These are phyloP conservation scores for Rosellinia necatrix DNA, from an alignment of 2,329 filamentous ascomycete genomes.

Conservation along the genomic window DNA sequence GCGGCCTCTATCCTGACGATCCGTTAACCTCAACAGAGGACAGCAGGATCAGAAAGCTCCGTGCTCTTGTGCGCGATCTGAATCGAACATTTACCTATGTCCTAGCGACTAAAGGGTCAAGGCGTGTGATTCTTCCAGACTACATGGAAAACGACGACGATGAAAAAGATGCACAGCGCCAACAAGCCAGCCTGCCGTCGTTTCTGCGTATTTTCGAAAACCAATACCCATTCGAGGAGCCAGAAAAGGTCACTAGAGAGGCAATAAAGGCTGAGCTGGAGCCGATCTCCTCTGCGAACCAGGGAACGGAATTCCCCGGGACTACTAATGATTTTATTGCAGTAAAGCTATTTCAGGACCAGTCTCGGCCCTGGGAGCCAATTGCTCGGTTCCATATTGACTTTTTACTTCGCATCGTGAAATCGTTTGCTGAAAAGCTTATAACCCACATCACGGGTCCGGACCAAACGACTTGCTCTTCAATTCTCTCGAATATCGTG, in stretches of 20 bases:
- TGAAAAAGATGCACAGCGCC: constrained; percentile 52
- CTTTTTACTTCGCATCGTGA: constrained; percentile 36
- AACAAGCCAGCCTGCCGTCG: constrained; percentile 26
- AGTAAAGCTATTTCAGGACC: constrained; percentile 46
- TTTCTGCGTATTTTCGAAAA: constrained; percentile 40
- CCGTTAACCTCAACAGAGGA: constrained; percentile 21
- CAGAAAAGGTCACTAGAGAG: constrained; percentile 31
- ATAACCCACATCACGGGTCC: constrained; percentile 42
- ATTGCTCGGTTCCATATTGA: constrained; percentile 46
- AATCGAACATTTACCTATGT: constrained; percentile 40
- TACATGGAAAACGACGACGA: background rate
- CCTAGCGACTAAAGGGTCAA: constrained; percentile 37
- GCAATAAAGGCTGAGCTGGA: constrained; percentile 37
- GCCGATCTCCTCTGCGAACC: constrained; percentile 42
- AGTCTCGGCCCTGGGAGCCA: constrained; percentile 45
- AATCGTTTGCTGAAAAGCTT: constrained; percentile 45
- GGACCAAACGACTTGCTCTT: constrained; percentile 31
- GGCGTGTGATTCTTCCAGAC: constrained; percentile 29
- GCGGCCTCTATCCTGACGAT: constrained; percentile 27
- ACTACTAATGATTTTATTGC: constrained; percentile 44
- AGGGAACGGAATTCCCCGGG: constrained; percentile 48
- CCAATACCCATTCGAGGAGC: constrained; percentile 40
- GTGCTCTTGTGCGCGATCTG: constrained; percentile 40
- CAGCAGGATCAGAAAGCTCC: constrained; percentile 36
- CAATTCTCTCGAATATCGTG: constrained; percentile 33